A percentile compares a stretch with the other conserved stretches of the same genome.
Evolutionary conservation across 75 land plant species (phyloP).

Genomic region (Pinus tabuliformis): DNA sequence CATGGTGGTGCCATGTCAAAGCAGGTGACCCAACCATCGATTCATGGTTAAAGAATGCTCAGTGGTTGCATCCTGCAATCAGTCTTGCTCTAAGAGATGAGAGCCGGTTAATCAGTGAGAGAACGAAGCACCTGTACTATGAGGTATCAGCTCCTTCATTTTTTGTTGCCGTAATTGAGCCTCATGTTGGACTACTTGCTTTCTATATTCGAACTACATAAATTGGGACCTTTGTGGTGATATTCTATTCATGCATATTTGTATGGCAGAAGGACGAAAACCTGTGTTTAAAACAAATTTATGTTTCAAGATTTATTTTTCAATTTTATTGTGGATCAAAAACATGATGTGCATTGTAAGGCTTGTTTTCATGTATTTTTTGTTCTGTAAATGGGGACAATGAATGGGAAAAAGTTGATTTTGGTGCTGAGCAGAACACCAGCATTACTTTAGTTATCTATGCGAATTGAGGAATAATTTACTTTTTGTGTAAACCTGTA

Average conservation of each 20-base stretch:
- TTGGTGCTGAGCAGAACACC: too few relatives aligned
- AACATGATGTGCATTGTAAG: too few relatives aligned
- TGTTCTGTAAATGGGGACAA: too few relatives aligned
- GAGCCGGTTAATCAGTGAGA: conserved; percentile 81
- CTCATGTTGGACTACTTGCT: not conserved
- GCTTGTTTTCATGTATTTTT: too few relatives aligned
- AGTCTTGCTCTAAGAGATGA: conserved; percentile 87
- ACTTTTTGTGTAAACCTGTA: too few relatives aligned
- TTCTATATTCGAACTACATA: not conserved
- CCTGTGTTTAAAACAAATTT: too few relatives aligned
- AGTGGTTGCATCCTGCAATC: conserved; percentile 94
- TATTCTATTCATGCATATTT: not conserved
- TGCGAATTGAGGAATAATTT: too few relatives aligned
- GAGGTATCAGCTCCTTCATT: conserved; percentile 50
- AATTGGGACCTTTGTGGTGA: not conserved
- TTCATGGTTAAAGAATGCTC: conserved; percentile 65
- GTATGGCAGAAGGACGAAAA: not conserved
- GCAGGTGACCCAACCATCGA: conserved; percentile 59
- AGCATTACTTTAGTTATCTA: too few relatives aligned
- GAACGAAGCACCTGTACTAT: conserved; percentile 87
- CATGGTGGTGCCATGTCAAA: conserved; percentile 91
- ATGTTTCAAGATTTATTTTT: too few relatives aligned
- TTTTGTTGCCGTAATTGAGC: not conserved
- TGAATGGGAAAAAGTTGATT: too few relatives aligned
- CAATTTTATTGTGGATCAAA: too few relatives aligned